Evolutionary conservation across 2,329 filamentous ascomycete species (phyloP).

Genomic region (Celoporthe dispersa): DNA sequence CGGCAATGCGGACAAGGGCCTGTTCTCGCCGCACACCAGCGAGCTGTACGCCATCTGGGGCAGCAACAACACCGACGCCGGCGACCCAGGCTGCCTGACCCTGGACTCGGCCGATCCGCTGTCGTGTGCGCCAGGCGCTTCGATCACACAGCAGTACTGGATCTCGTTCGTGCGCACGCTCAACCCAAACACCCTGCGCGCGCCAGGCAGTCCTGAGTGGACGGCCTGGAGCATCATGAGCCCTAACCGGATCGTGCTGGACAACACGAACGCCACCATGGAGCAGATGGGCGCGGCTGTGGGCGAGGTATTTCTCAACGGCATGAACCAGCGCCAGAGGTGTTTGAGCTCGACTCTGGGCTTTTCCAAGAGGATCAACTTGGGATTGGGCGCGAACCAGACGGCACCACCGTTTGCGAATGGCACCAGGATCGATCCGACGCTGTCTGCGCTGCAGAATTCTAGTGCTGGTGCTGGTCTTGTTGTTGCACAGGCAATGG

Average conservation of each 20-base stretch:
- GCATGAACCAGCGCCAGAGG: conserved; percentile 26
- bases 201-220: conserved; percentile 26
- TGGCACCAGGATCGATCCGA: conserved; percentile 15
- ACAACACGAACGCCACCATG: conserved; percentile 16
- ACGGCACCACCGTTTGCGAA: conserved; percentile 19
- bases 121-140: conserved; percentile 18
- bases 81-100: conserved; percentile 17
- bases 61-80: conserved; percentile 22
- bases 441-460: no score
- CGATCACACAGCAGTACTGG: conserved; percentile 30
- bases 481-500: no score
- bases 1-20: conserved; percentile 20
- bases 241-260: conserved; percentile 20
- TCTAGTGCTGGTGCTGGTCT: no score
- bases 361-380: conserved; percentile 15
- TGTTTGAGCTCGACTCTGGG: conserved; percentile 3
- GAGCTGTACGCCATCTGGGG: conserved; percentile 27
- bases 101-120: conserved; percentile 18
- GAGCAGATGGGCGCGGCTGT: conserved; percentile 21
- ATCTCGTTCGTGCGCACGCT: conserved; percentile 28
- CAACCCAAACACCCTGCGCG: conserved; percentile 26
- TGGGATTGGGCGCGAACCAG: conserved; percentile 13
- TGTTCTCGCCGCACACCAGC: conserved; percentile 22
- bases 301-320: conserved; percentile 15
- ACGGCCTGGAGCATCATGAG: conserved; percentile 19